Evolutionary conservation across 2,329 filamentous ascomycete genomes (phyloP).

Genomic region (Alternaria tenuissima): DNA sequence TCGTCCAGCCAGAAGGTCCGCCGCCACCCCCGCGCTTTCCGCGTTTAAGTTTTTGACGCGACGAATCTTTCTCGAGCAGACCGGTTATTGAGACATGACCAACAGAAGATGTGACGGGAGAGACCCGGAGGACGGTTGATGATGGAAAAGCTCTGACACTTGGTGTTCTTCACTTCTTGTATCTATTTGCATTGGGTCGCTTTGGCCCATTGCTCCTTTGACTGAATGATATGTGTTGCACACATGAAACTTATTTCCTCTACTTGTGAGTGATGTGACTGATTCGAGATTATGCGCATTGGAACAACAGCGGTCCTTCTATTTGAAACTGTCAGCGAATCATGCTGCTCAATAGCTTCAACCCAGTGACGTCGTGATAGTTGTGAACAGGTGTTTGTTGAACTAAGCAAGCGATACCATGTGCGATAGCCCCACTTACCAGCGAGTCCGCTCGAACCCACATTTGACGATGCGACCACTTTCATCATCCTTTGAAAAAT

Average conservation of each 20-base stretch:
- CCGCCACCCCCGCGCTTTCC: slow-evolving; percentile 31
- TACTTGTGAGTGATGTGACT: background rate
- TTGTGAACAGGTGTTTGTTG: too few relatives aligned
- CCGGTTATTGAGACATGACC: background rate
- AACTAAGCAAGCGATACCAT: too few relatives aligned
- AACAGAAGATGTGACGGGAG: background rate
- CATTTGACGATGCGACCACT: too few relatives aligned
- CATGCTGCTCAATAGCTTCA: too few relatives aligned
- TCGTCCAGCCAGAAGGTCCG: slow-evolving; percentile 24
- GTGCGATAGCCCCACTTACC: too few relatives aligned
- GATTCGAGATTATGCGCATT: background rate
- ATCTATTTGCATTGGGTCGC: slow-evolving; percentile 12
- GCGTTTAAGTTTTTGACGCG: slow-evolving; percentile 10
- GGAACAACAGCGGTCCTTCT: too few relatives aligned
- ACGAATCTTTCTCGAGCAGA: background rate
- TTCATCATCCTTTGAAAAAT: too few relatives aligned
- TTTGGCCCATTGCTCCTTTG: slow-evolving; percentile 6
- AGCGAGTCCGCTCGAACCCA: too few relatives aligned
- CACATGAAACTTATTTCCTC: background rate
- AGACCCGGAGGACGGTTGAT: background rate
- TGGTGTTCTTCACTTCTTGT: slow-evolving; percentile 29
- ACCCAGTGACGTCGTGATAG: too few relatives aligned
- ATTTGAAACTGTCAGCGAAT: too few relatives aligned
- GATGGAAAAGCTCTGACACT: background rate
- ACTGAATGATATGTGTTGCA: slow-evolving; percentile 19